These are phyloP conservation scores for Pisolithus sp. DNA, from an alignment of 768 basidiomycete species.

Conservation along the genomic window DNA sequence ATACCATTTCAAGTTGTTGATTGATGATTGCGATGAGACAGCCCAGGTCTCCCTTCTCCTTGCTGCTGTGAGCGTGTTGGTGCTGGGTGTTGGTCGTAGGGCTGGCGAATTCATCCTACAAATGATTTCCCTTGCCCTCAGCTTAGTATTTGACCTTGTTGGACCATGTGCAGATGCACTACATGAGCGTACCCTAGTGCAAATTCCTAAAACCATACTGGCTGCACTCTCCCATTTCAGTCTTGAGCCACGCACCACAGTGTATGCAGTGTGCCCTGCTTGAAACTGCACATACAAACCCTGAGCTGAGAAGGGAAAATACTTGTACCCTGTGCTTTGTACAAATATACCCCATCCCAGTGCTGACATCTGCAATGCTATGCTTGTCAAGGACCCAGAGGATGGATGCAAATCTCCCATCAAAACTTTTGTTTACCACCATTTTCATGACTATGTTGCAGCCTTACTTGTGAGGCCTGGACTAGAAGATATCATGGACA, in stretches of 20 bases:
- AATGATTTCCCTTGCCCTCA: conserved; percentile 10
- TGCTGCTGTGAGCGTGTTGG: conserved; percentile 11
- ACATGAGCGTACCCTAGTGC: neutral
- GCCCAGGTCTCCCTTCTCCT: conserved; percentile 18
- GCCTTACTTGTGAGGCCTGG: neutral
- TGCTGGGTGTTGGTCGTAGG: conserved; percentile 10
- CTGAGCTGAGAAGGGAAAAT: neutral
- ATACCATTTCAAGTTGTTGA: conserved; percentile 1
- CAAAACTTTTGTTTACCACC: neutral
- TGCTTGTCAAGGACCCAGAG: neutral
- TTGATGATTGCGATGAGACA: conserved; percentile 6
- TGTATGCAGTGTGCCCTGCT: conserved; percentile 9
- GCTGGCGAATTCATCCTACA: conserved; percentile 14
- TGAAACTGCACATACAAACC: conserved; percentile 11
- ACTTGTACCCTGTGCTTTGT: conserved; percentile 6
- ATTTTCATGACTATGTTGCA: neutral
- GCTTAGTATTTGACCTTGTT: neutral
- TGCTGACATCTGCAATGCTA: neutral
- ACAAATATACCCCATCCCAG: conserved; percentile 2
- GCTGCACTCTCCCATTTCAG: conserved; percentile 6
- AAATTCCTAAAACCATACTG: neutral
- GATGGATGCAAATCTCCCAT: neutral
- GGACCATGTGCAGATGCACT: neutral
- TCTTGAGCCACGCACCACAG: conserved; percentile 9
- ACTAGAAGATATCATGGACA: conserved; percentile 7